These are phyloP conservation scores for Nitzschia sp. DNA, from an alignment of 108 stramenopile genomes.

Conservation along the genomic window DNA sequence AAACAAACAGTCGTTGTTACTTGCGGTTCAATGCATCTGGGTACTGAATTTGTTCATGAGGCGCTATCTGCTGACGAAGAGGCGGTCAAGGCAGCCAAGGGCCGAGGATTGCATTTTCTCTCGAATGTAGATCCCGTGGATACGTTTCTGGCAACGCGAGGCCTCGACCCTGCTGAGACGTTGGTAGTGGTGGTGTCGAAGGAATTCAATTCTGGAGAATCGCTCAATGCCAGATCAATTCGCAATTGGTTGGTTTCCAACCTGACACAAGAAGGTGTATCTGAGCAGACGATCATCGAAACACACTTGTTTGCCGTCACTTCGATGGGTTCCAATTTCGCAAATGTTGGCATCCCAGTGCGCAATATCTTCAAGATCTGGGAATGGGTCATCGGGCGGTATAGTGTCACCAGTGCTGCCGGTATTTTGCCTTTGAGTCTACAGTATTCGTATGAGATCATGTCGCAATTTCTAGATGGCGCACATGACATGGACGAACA, in stretches of 20 bases:
- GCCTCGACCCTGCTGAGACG: conserved; percentile 82
- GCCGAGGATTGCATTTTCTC: conserved; percentile 84
- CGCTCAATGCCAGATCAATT: conserved; percentile 86
- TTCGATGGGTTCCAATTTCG: conserved; percentile 23
- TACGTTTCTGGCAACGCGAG: conserved; percentile 67
- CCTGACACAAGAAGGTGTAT: conserved; percentile 27
- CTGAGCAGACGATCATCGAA: conserved; percentile 57
- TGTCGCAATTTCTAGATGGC: conserved; percentile 86
- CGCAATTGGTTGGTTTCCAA: conserved; percentile 80
- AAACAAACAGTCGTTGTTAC: conserved; percentile 88
- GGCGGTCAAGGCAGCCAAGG: conserved; percentile 55
- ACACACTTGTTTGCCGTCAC: conserved; percentile 89
- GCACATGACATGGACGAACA: conserved; percentile 98
- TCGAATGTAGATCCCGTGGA: conserved; percentile 98
- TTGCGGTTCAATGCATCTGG: conserved; percentile 89
- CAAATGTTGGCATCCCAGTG: conserved; percentile 57
- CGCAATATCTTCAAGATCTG: conserved; percentile 93
- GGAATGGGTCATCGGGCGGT: conserved; percentile 98
- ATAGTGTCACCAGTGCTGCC: conserved; percentile 81
- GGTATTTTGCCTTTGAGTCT: conserved; percentile 90
- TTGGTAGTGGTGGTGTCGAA: conserved; percentile 90
- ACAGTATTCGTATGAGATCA: conserved; percentile 84
- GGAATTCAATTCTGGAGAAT: conserved; percentile 64
- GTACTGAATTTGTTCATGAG: conserved; percentile 93
- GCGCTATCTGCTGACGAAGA: conserved; percentile 77